phyloP scores from a whole-genome alignment of 768 basidiomycete genomes.

The Fomitopsis serialis region DNA sequence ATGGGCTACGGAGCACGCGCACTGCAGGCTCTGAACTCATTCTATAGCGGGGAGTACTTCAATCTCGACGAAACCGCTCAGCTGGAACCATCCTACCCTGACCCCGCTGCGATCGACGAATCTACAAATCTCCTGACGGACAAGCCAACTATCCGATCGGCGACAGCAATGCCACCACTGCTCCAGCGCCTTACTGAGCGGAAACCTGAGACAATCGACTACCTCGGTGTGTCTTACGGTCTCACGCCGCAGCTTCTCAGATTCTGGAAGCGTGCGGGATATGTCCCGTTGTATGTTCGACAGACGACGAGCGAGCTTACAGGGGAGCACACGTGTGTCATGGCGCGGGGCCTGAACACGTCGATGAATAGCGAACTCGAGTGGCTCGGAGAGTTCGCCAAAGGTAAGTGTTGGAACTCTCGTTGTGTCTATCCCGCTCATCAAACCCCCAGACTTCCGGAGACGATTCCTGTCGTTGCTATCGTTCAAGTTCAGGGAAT shows the following conservation, averaged over 20 bases:
- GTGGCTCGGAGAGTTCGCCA: constrained; percentile 88
- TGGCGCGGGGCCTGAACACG: constrained; percentile 83
- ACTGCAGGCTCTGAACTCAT: constrained; percentile 78
- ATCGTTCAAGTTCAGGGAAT: constrained; percentile 94
- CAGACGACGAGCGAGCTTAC: constrained; percentile 94
- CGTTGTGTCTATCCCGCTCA: not conserved
- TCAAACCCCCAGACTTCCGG: constrained; percentile 67
- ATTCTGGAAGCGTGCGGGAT: constrained; percentile 96
- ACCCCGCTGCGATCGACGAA: constrained; percentile 45
- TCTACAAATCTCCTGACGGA: constrained; percentile 68
- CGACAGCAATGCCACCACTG: constrained; percentile 83
- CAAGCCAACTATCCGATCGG: constrained; percentile 63
- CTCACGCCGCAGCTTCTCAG: constrained; percentile 81
- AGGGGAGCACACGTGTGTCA: constrained; percentile 94
- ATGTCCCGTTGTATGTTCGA: constrained; percentile 85
- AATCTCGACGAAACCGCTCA: constrained; percentile 68
- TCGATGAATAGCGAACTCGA: constrained; percentile 56
- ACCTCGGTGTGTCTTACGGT: constrained; percentile 94
- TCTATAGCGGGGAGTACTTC: constrained; percentile 91
- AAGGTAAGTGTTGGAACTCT: constrained; percentile 41
- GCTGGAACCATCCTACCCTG: constrained; percentile 54
- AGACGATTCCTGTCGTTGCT: constrained; percentile 83
- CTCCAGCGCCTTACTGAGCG: constrained; percentile 86
- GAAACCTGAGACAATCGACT: constrained; percentile 87
- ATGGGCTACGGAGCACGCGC: constrained; percentile 97